Evolutionary conservation across 305 asterid species (phyloP), one percentile per base, ranked within the genome.

Genomic region (Solanum chacoense): DNA sequence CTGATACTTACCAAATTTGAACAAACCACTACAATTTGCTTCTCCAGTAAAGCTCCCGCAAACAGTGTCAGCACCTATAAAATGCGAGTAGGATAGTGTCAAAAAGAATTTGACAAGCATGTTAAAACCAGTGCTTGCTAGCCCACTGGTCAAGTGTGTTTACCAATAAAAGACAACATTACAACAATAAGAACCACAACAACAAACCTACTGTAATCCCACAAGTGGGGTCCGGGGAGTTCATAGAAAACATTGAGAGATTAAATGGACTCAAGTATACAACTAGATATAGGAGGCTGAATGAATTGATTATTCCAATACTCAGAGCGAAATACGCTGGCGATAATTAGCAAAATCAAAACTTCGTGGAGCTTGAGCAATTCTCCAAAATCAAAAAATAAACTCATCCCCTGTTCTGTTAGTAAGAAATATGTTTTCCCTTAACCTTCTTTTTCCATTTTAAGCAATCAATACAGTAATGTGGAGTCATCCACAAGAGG

Each of bases 1-100:
- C 59, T 67, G 88, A 86, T 28, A 91, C 95, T 16, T 92, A 98
- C 99, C 98, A 96, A 90, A 93, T 98, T 98, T 85, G 98, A 95
- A 93, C 99, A 98, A 87, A 95, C 92, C 35, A 96, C 89, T 67
- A 94, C 94, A 88, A 98, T 93, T 88, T 96, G 99, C 90, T 96
- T 96, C 94, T 98, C 99, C 94, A 98, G 93, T 50, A 98, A 98
- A 88, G 98, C 98, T 63, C 94, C 99, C 2, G 98, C 96, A 89
- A 98, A 92, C 86, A 98, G 89, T 88, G 98, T 96, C 88, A 98
- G 89, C 78, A 98, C 97, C 99, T 98, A 94, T 84, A 92, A 75
- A 89, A 89, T 80, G 90, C 26, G 90, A 88, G 88, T 16, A 87
- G 50, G 67, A 31, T 9, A 34, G 79, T 22, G 87, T 55, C 50